These are phyloP conservation scores for Pyrenopolyporus hunteri DNA, from an alignment of 495 filamentous ascomycete genomes.

Conservation along the genomic window DNA sequence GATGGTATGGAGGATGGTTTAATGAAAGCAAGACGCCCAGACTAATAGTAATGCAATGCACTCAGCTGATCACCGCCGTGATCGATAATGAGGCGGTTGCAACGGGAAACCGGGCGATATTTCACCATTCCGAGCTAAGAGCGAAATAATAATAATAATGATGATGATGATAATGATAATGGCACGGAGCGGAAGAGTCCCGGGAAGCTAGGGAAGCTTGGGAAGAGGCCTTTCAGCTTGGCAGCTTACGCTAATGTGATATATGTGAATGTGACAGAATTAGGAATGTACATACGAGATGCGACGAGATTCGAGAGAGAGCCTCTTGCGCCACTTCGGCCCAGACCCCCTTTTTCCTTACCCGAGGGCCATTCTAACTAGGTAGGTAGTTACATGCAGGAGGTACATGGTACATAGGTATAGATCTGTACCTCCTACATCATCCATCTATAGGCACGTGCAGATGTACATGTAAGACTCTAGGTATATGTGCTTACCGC, in stretches of 20 bases:
- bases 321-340: conserved; percentile 4
- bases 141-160: conserved; percentile 17
- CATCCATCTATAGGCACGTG: too few relatives aligned
- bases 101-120: conserved; percentile 14
- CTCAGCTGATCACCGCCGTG: not conserved
- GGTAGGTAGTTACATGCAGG: too few relatives aligned
- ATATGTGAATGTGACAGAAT: conserved; percentile 4
- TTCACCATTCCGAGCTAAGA: conserved; percentile 24
- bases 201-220: conserved; percentile 11
- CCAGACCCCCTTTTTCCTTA: too few relatives aligned
- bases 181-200: conserved; percentile 1
- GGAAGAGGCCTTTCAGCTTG: not conserved
- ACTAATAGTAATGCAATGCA: conserved; percentile 11
- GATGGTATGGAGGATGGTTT: not conserved
- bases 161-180: too few relatives aligned
- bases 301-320: not conserved
- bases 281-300: conserved; percentile 28
- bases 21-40: conserved; percentile 11
- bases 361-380: too few relatives aligned
- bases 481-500: too few relatives aligned
- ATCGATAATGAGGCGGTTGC: conserved; percentile 18
- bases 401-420: too few relatives aligned
- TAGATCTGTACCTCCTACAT: too few relatives aligned
- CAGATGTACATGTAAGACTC: too few relatives aligned
- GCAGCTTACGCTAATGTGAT: not conserved